Conservation (phyloP, 2,329 filamentous ascomycete species). For the Ophiostoma ips region DNA sequence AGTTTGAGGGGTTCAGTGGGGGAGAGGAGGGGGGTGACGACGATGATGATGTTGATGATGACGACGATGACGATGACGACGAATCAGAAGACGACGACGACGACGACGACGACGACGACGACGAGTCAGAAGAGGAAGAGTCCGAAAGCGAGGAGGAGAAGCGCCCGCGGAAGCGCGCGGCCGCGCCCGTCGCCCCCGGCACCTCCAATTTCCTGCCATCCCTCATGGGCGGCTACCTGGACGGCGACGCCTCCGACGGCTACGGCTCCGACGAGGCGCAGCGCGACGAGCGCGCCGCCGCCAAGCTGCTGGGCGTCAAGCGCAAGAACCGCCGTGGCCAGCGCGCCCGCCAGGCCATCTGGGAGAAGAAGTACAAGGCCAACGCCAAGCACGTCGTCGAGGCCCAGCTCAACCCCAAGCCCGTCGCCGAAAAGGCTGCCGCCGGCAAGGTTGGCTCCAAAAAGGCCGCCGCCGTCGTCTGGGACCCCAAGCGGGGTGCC, state of each 20-base stretch:
- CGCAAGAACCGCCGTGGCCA: constrained; percentile 63
- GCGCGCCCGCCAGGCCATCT: constrained; percentile 62
- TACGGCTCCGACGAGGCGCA: constrained; percentile 41
- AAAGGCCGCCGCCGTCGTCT: constrained; percentile 29
- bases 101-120: constrained; percentile 1
- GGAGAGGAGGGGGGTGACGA: constrained; percentile 12
- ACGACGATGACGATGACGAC: constrained; percentile 13
- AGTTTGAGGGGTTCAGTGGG: constrained; percentile 11
- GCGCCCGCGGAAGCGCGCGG: constrained; percentile 7
- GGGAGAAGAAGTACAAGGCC: constrained; percentile 65
- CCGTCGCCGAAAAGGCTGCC: constrained; percentile 24
- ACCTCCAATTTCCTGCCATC: constrained; percentile 56
- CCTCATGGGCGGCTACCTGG: constrained; percentile 68
- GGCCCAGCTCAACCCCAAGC: constrained; percentile 20
- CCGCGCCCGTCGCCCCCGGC: not conserved
- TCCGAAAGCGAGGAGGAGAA: constrained; percentile 8
- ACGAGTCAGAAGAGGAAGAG: not conserved
- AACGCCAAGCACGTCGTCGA: constrained; percentile 49
- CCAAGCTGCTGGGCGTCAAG: constrained; percentile 29
- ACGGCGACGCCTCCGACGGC: constrained; percentile 60
- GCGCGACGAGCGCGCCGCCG: constrained; percentile 35
- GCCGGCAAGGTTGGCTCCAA: too few relatives aligned
- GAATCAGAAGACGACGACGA: constrained; percentile 6
- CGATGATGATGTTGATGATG: constrained; percentile 14
- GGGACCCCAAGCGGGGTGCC: constrained; percentile 44